Conservation (phyloP, 352 stramenopile species). For the Pythium insidiosum region DNA sequence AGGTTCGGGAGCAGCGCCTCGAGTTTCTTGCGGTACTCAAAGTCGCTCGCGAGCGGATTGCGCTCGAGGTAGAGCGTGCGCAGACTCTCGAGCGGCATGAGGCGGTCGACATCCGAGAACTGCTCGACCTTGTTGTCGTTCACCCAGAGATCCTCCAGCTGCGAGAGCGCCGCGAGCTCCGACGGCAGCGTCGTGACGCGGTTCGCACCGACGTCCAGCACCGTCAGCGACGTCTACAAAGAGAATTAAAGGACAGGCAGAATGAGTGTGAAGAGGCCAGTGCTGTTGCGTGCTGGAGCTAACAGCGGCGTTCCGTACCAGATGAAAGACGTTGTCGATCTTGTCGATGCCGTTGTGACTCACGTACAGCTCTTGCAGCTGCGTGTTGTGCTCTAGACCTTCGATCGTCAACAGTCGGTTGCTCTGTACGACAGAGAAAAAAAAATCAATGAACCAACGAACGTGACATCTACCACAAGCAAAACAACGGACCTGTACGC, state of each 20-base stretch:
- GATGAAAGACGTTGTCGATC: slow-evolving; percentile 63
- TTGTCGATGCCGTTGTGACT: slow-evolving; percentile 95
- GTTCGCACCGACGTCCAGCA: slow-evolving; percentile 79
- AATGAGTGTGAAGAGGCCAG: neutral
- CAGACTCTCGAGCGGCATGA: slow-evolving; percentile 73
- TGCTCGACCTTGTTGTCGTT: slow-evolving; percentile 59
- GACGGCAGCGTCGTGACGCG: slow-evolving; percentile 57
- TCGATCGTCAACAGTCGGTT: slow-evolving; percentile 94
- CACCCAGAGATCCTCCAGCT: slow-evolving; percentile 73
- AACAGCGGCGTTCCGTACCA: slow-evolving; percentile 30
- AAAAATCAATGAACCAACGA: neutral
- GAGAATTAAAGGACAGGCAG: neutral
- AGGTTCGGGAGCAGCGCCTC: slow-evolving; percentile 86
- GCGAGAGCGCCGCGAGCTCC: slow-evolving; percentile 24
- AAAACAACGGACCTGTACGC: slow-evolving; percentile 38
- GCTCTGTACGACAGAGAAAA: slow-evolving; percentile 50
- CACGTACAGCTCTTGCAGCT: slow-evolving; percentile 96
- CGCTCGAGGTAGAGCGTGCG: slow-evolving; percentile 95
- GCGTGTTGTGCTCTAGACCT: slow-evolving; percentile 79
- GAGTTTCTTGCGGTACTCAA: slow-evolving; percentile 94
- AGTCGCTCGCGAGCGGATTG: slow-evolving; percentile 90
- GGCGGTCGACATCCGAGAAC: slow-evolving; percentile 57
- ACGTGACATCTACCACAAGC: no score
- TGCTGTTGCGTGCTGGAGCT: no score
- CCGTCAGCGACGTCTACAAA: slow-evolving; percentile 43